Base-by-base conservation (phyloP, 164 flowering plant species). In the Chloranthus sessilifolius region DNA sequence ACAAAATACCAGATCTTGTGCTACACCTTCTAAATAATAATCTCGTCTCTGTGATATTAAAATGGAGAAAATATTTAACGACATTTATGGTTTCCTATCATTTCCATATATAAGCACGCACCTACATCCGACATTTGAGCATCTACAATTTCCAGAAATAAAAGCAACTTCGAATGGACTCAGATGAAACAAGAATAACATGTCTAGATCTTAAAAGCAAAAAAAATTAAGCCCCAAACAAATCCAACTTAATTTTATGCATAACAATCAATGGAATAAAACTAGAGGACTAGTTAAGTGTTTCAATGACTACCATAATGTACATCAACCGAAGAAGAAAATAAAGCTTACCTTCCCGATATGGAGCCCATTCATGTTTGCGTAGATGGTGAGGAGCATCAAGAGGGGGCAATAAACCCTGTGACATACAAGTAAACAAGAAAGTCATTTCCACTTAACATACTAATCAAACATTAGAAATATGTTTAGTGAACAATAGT, bases 311-410 rank as follows among this genome's bases (percentile, higher is more conserved):
- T 7, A 31, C 3, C 3, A 9, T 26, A 40, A 46, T 12, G 22
- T 29, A 46, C 7, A 39, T 31, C 33, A 55, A 49, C 35, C 5
- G 28, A 14, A 17, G 7, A 35, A 24, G 52, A 21, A 52, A 37
- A 16, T 45, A 19, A 26, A 53, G 19, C 20, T 38, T 59, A 88
- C 99, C 99, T 78, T 92, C 99, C 2, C 99, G 77, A 62, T 74
- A 92, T 7, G 82, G 62, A 63, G 59, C 94, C 99, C 99, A 92
- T 73, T 92, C 99, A 68, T 92, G 95, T 72, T 82, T 88, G 16
- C 99, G 87, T 55, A 92, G 60, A 80, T 92, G 99, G 63, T 88
- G 97, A 33, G 99, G 95, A 50, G 99, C 99, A 74, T 92, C 97
- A 66, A 92, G 88, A 30, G 99, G 99, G 20, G 99, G 99, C 67